Evolutionary conservation across 208 protist species (phyloP), one percentile per base, ranked within the genome.

Genomic region (Strigomonas galati): DNA sequence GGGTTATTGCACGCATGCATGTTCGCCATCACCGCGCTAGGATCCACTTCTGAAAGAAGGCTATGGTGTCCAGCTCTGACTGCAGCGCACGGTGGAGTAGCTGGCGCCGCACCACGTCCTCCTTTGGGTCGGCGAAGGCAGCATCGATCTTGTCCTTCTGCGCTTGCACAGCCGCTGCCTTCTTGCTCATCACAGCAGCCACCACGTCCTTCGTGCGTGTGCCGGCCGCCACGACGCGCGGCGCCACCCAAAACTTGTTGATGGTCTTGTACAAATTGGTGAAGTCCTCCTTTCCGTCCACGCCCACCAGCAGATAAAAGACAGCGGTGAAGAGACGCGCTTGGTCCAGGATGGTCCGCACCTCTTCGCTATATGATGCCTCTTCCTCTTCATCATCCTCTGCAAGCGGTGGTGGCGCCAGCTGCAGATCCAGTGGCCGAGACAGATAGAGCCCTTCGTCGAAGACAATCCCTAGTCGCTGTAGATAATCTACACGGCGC

Each of bases 381-480:
- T 60, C 62, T 9, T 54, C 21, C 4, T 17, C 44, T 0, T 51
- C 31, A 14, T 54, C 62, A 23, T 62, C 27, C 35, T 49, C 51
- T 1, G 46, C 43, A 21, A 26, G 3, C 32, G 54, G 9, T 26
- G 37, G 21, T 15, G 26, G 40, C 53, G 32, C 7, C 4, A 40
- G 53, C 40, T 26, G 46, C 30, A 43, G 28, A 14, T 19, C n/a
- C 56, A 67, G 12, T 30, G 62, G 82, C 23, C 62, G 82, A 24
- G 67, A 78, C 17, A 94, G 64, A 58, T 92, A 92, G 23, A 94
- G 72, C 12, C 89, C 89, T 57, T 95, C 89, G 65, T 95, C 89
- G 59, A 72, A 95, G 9, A 95, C 74, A 32, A 95, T 37, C 0
- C 89, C 89, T 9, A 86, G 69, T 9, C 89, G 78, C 65, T 95